phyloP scores from a whole-genome alignment of 1,139 yeast genomes.

The Saccharomyces pastorianus region DNA sequence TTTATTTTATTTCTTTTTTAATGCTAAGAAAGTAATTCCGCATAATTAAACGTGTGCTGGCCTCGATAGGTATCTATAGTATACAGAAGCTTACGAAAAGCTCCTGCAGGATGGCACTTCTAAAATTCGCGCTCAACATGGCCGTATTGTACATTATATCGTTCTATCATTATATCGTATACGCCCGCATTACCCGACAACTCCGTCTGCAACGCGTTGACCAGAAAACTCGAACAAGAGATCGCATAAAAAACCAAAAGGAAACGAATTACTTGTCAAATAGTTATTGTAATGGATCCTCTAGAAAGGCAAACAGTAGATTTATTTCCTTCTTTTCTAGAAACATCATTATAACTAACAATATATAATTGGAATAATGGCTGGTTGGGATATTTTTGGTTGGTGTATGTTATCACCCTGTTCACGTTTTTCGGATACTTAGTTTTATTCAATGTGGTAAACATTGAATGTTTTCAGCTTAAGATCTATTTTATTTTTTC shows the following conservation, averaged over 20 bases:
- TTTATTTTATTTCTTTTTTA: neutral
- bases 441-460: neutral
- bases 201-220: conserved; percentile 1
- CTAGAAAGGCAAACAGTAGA: neutral
- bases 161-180: neutral
- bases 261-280: neutral
- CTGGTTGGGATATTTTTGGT: conserved; percentile 31
- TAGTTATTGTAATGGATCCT: neutral
- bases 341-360: neutral
- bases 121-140: neutral
- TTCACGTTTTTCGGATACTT: conserved; percentile 3
- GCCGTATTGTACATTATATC: neutral
- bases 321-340: neutral
- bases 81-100: neutral
- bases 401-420: conserved; percentile 25
- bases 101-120: neutral
- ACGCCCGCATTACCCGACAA: neutral
- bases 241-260: conserved; percentile 1
- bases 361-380: conserved; percentile 9
- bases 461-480: neutral
- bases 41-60: neutral
- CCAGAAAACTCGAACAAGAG: neutral
- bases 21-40: neutral
- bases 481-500: neutral
- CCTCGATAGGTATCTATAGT: neutral